Evolutionary conservation across 2,329 filamentous ascomycete species (phyloP), one percentile per base, ranked within the genome.

Genomic region (Calycina herbarum): DNA sequence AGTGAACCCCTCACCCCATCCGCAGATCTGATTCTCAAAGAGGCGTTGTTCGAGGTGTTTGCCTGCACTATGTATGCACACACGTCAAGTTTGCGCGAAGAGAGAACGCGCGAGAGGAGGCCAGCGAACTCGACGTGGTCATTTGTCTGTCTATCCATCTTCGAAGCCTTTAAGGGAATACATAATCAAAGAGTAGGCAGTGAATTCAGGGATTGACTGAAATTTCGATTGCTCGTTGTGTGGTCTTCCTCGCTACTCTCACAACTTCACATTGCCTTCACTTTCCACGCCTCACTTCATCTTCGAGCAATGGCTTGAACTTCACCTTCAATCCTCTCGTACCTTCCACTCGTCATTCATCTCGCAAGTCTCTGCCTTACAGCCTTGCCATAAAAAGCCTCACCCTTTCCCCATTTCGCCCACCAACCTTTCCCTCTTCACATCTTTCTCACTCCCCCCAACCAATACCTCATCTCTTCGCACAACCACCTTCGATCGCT

Each of bases 1-100:
- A n/a, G n/a, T n/a, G n/a, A 48, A 20, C 6, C 42, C 42, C 42
- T 17, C 2, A 4, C 42, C 42, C 17, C 4, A 56, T 20, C 51
- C 10, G 20, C 51, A 56, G 51, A 31, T 27, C 20, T 5, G 10
- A n/a, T 56, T 13, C 20, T 27, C 27, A 33, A 57, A 57, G 29
- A 13, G 10, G 54, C 31, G 5, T 62, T 56, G 17, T 2, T 59
- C 56, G 64, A 62, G 33, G 13, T 11, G 60, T 38, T 59, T 45
- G 27, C 51, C 59, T 70, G 65, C 64, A 45, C 17, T 35, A 70
- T 70, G 70, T 68, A 69, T 61, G 66, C 66, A 69, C 67, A 66
- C 66, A 70, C 67, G 69, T 65, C 51, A 31, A 33, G 13, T 54
- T 15, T 57, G 35, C 38, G 61, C 35, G 42, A 59, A 24, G 61